Evolutionary conservation across 208 protist genomes (phyloP), one percentile per base, ranked within the genome.

Genomic region (Leishmania lainsoni): DNA sequence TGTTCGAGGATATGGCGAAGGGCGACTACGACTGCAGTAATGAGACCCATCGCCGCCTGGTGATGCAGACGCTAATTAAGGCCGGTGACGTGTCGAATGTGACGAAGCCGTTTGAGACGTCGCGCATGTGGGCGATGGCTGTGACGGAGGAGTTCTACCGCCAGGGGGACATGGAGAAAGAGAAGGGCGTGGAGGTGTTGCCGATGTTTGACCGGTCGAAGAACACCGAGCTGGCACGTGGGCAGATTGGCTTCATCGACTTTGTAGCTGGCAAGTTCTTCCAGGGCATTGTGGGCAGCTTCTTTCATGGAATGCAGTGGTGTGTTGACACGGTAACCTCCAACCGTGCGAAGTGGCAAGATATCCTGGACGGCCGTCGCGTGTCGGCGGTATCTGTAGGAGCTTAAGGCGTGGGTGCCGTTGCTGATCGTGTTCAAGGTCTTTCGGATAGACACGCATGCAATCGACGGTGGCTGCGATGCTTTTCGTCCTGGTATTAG

Each of bases 131-230:
- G 92, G 92, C 91, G 16, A 92, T 93, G 89, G 83, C 91, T 51
- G 90, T 97, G 89, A 96, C 93, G 61, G 94, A 95, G 89, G 91
- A 97, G 84, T 97, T 97, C 86, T 95, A 95, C 81, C 88, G 91
- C 1, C 94, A 97, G 86, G 94, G 94, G 35, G 94, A 96, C 80
- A 95, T 94, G 86, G 92, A 97, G 84, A 95, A 95, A 85, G 90
- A 93, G 84, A 94, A 92, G 84, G 92, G 92, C 16, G 89, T 96
- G 56, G 88, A 94, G 85, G 90, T 94, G 80, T 83, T 93, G 73
- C 91, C 94, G 51, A 96, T 95, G 92, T 96, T 97, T 78, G 91
- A 97, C 80, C 92, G 94, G 54, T 94, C 90, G 9, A 88, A 90
- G 83, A 95, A 94, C 86, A 94, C 87, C 58, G 91, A 97, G 89